Base-by-base conservation (phyloP, 1,284 basidiomycete genomes). In the Ustilago shanxiensis region DNA sequence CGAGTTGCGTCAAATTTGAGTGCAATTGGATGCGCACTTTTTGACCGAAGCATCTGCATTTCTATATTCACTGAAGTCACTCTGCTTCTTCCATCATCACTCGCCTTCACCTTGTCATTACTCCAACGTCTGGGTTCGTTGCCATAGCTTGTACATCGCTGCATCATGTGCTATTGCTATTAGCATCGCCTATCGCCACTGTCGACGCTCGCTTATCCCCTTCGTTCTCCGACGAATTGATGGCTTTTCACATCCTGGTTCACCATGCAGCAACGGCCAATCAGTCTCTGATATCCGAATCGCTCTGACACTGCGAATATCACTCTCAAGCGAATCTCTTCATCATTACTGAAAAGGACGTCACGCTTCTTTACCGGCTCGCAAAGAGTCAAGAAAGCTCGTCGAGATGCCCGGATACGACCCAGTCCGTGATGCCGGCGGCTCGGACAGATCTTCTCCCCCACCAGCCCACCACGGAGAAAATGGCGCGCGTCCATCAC, bases 341-440 rank as follows among this genome's bases (percentile, higher is more conserved):
- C 11, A 14, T 11, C 22, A 49, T 28, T 10, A 9, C 8, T 26
- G 24, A 28, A n/a, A 2, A 13, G 9, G 26, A 18, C 6, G 14
- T 13, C 5, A 28, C 22, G 24, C 0, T 28, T 24, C 2, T 7
- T 11, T 4, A 6, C 9, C 26, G 24, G 10, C 52, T 35, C 24
- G 13, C 14, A n/a, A 44, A 20, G 24, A 44, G 1, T 4, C 44
- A 16, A 37, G 14, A 41, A 41, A 9, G 16, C 41, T 28, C 28
- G 14, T 22, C 60, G 39, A n/a, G 20, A 66, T 67, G 65, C 60
- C 64, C 1, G 60, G 60, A 18, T 72, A 72, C 52, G 70, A 72
- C 26, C 70, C 70, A 4, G 70, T 72, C 20, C 64, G 70, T 9
- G 70, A 72, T 45, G 70, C 70, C 24, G 70, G 70, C 37, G 64